Evolutionary conservation across 345 rosid genomes (phyloP).

Genomic region (Aquilaria sinensis): DNA sequence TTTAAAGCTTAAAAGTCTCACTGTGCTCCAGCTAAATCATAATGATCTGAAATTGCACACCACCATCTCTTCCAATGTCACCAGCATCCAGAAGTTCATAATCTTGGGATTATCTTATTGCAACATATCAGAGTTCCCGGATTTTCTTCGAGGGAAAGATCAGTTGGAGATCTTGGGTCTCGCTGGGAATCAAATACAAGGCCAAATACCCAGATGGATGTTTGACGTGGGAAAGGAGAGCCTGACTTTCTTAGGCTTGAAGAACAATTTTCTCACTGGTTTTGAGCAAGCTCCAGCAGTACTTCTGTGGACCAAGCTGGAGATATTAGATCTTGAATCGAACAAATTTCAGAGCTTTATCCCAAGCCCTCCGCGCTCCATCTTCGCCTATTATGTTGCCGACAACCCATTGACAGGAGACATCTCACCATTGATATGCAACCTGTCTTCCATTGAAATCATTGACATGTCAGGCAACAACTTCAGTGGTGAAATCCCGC

Average conservation of each 20-base stretch:
- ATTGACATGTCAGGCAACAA: constrained; percentile 25
- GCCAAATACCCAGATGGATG: constrained; percentile 11
- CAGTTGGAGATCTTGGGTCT: background rate
- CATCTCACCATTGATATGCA: constrained; percentile 11
- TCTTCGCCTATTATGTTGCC: background rate
- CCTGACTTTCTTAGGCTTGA: background rate
- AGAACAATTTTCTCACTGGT: constrained; percentile 4
- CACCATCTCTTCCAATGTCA: background rate
- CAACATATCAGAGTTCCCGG: constrained; percentile 10
- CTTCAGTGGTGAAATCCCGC: constrained; percentile 20
- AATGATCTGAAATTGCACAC: background rate
- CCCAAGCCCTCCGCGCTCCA: constrained; percentile 2
- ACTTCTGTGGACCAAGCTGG: background rate
- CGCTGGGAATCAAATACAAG: constrained; percentile 6
- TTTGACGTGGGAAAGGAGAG: background rate
- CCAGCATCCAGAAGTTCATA: background rate
- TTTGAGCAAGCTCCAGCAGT: background rate
- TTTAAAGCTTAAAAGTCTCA: background rate
- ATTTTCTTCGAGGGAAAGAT: background rate
- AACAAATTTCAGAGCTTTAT: background rate
- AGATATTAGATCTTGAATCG: background rate
- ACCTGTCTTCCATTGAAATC: background rate
- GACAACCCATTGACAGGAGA: constrained; percentile 5
- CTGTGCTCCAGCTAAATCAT: background rate
- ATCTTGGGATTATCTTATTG: background rate